Evolutionary conservation across 352 stramenopile genomes (phyloP), one percentile per base, ranked within the genome.

Genomic region (Pilasporangium apinafurcum): DNA sequence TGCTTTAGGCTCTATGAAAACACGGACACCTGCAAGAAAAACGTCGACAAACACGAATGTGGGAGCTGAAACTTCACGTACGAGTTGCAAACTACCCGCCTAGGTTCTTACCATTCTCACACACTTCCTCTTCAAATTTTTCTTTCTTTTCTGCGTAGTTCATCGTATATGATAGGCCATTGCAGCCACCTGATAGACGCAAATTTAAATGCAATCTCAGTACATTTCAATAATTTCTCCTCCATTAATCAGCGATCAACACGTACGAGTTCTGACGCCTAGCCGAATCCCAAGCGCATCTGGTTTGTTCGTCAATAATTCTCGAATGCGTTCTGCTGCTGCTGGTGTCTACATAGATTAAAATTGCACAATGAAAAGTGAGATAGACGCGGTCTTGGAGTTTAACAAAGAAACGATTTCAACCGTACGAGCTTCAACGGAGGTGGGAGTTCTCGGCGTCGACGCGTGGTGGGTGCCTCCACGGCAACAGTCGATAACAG

Each of bases 1-100:
- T 45, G 97, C 96, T 75, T 98, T 98, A 6, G 96, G 95, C 56
- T 99, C 96, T 32, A 99, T 90, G 52, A 97, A 98, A n/a, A 99
- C 92, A 26, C 73, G 86, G n/a, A 99, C 78, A 28, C 95, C 95
- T 83, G 43, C 38, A 39, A 20, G 36, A 7, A 34, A 10, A 35
- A 18, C 1, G 41, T 22, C 16, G 44, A 48, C 5, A 5, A 49
- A 38, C 26, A 36, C 43, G 10, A 14, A 57, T 36, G 17, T 34
- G 18, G 27, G 16, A 6, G n/a, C 29, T 10, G 5, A 29, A 35
- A 12, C 10, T 34, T 59, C 17, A 64, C 35, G 32, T 16, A 9
- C 14, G 36, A 3, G 7, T 27, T 24, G 5, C 14, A 35, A 8
- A 20, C 30, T 12, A 56, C n/a, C n/a, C 24, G 49, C 29, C 2